These are phyloP conservation scores for Penicillium canescens DNA, from an alignment of 495 filamentous ascomycete genomes.

Conservation along the genomic window DNA sequence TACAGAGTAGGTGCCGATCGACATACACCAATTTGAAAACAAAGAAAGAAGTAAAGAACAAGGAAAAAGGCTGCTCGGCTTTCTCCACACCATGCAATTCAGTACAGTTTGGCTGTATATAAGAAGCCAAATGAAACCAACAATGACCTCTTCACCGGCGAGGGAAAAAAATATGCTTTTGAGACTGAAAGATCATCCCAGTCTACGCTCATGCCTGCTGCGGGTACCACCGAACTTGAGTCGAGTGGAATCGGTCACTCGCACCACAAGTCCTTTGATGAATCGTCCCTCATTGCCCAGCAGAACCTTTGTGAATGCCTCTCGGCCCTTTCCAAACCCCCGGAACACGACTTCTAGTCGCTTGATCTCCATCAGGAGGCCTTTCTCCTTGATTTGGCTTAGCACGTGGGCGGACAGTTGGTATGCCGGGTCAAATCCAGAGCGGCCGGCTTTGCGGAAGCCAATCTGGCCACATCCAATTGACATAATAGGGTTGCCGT, in stretches of 20 bases:
- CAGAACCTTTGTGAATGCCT: slow-evolving; percentile 85
- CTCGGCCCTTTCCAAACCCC: slow-evolving; percentile 81
- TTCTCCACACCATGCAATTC: slow-evolving; percentile 2
- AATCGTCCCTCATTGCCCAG: slow-evolving; percentile 78
- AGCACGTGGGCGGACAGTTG: slow-evolving; percentile 81
- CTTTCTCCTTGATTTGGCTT: slow-evolving; percentile 73
- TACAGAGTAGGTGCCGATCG: slow-evolving; percentile 21
- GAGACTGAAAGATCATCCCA: slow-evolving; percentile 54
- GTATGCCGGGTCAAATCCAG: slow-evolving; percentile 89
- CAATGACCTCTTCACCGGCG: neutral
- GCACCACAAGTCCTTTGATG: slow-evolving; percentile 67
- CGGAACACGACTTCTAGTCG: slow-evolving; percentile 73
- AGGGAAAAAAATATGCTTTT: neutral
- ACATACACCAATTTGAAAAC: slow-evolving; percentile 1
- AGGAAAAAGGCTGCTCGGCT: neutral
- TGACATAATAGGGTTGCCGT: slow-evolving; percentile 72
- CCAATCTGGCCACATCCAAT: slow-evolving; percentile 80
- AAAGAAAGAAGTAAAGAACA: slow-evolving; percentile 1
- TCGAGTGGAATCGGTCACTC: slow-evolving; percentile 79
- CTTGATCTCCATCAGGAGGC: slow-evolving; percentile 57
- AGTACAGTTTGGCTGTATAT: neutral
- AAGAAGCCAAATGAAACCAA: neutral
- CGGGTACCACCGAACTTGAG: slow-evolving; percentile 96
- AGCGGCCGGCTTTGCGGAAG: slow-evolving; percentile 75
- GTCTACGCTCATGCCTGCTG: slow-evolving; percentile 74